These are phyloP conservation scores for Schizophyllum commune DNA, from an alignment of 1,284 basidiomycete genomes.

Conservation along the genomic window DNA sequence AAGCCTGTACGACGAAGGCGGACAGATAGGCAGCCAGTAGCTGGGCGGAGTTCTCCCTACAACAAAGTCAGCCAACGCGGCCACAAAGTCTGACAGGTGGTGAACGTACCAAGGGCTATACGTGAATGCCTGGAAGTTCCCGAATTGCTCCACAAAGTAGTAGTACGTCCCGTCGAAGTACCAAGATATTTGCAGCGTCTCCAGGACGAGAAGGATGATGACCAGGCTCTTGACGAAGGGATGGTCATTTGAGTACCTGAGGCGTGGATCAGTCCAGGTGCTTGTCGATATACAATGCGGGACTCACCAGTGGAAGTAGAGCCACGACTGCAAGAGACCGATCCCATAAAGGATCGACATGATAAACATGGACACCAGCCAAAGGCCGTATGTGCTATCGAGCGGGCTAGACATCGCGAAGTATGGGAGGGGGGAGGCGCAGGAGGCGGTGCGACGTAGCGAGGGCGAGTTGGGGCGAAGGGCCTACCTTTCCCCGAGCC, in stretches of 20 bases:
- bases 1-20: conserved; percentile 17
- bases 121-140: conserved; percentile 9
- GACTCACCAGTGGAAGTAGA: conserved; percentile 18
- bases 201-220: conserved; percentile 4
- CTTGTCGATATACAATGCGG: conserved; percentile 7
- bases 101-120: conserved; percentile 11
- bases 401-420: conserved; percentile 1
- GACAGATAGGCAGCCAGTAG: conserved; percentile 11
- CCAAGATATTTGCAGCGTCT: conserved; percentile 15
- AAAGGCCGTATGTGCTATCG: conserved; percentile 1
- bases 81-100: conserved; percentile 10
- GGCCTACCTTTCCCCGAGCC: conserved; percentile 1
- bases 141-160: conserved; percentile 15
- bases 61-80: neutral
- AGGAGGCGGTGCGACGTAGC: neutral
- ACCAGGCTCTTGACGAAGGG: neutral
- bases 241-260: neutral
- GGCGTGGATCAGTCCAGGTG: neutral
- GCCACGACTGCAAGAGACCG: conserved; percentile 17
- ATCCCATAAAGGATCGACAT: conserved; percentile 14
- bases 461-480: neutral
- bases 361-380: conserved; percentile 1
- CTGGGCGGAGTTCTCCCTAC: neutral
- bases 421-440: neutral
- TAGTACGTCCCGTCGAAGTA: conserved; percentile 14